Conservation (phyloP, 805 yeast species). For the Cyberlindnera maritima region DNA sequence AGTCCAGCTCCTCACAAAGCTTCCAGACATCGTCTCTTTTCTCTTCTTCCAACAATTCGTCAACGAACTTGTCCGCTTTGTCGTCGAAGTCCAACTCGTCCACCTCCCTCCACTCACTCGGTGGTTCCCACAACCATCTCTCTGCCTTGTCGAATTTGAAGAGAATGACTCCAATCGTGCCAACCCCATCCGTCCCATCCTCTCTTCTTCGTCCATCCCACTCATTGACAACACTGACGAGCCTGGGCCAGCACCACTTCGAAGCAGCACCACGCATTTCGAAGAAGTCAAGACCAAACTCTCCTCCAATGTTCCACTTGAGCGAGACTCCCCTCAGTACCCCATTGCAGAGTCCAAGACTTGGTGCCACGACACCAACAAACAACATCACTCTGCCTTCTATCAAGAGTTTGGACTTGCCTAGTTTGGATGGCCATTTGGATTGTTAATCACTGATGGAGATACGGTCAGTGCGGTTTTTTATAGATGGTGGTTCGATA, state of each 20-base stretch:
- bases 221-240: slow-evolving; percentile 26
- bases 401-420: slow-evolving; percentile 27
- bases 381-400: slow-evolving; percentile 23
- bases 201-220: slow-evolving; percentile 18
- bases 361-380: slow-evolving; percentile 22
- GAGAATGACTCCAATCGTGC: slow-evolving; percentile 42
- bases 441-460: neutral
- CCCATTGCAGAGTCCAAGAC: slow-evolving; percentile 47
- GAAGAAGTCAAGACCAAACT: slow-evolving; percentile 47
- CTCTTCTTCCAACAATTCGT: slow-evolving; percentile 24
- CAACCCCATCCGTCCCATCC: slow-evolving; percentile 15
- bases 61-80: slow-evolving; percentile 24
- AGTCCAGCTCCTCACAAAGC: slow-evolving; percentile 24
- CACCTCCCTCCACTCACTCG: slow-evolving; percentile 26
- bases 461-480: no score
- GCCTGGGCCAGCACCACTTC: slow-evolving; percentile 24
- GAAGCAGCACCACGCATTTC: slow-evolving; percentile 25
- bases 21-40: slow-evolving; percentile 26
- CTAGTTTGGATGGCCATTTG: slow-evolving; percentile 15
- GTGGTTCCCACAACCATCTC: slow-evolving; percentile 14
- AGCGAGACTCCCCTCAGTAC: slow-evolving; percentile 49
- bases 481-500: neutral
- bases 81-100: slow-evolving; percentile 29
- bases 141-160: slow-evolving; percentile 26
- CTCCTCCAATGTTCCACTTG: slow-evolving; percentile 38